A percentile compares a stretch with the other conserved stretches of the same genome.
Conservation (phyloP, 2,329 filamentous ascomycete species). For the Dryadomyces sulphureus region DNA sequence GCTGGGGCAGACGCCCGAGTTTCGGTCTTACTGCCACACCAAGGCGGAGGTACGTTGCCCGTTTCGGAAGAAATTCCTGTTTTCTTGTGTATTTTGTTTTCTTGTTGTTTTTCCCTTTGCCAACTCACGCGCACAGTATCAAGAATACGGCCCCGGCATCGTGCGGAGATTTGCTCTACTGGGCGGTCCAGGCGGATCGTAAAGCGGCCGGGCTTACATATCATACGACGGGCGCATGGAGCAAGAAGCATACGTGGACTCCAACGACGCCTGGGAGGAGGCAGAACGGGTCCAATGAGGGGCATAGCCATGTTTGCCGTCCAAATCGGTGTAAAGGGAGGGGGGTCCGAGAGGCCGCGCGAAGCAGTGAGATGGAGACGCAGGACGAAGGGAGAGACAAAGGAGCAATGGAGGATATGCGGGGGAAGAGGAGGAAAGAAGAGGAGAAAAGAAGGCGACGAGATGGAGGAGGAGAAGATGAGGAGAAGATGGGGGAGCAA, state of each 20-base stretch:
- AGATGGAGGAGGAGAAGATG: too few relatives aligned
- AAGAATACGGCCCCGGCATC: conserved; percentile 92
- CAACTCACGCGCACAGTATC: conserved; percentile 47
- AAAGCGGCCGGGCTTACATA: not conserved
- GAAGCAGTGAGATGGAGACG: not conserved
- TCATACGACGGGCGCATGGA: not conserved
- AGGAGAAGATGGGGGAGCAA: too few relatives aligned
- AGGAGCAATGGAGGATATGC: not conserved
- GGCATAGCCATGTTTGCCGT: not conserved
- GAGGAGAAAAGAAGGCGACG: too few relatives aligned
- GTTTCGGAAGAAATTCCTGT: conserved; percentile 41
- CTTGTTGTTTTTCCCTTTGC: conserved; percentile 7
- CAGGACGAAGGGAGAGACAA: not conserved
- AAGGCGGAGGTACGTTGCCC: conserved; percentile 51
- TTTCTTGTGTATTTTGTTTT: not conserved
- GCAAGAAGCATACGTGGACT: not conserved
- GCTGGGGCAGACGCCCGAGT: conserved; percentile 93
- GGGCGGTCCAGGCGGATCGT: conserved; percentile 72
- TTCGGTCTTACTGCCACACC: conserved; percentile 96
- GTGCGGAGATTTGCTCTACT: conserved; percentile 87
- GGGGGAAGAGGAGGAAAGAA: not conserved
- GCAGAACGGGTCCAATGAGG: not conserved
- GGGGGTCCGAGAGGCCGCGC: too few relatives aligned
- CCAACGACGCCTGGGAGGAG: not conserved
- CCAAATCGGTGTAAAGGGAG: not conserved